Evolutionary conservation across 208 protist genomes (phyloP).

Genomic region (Leishmania guyanensis): DNA sequence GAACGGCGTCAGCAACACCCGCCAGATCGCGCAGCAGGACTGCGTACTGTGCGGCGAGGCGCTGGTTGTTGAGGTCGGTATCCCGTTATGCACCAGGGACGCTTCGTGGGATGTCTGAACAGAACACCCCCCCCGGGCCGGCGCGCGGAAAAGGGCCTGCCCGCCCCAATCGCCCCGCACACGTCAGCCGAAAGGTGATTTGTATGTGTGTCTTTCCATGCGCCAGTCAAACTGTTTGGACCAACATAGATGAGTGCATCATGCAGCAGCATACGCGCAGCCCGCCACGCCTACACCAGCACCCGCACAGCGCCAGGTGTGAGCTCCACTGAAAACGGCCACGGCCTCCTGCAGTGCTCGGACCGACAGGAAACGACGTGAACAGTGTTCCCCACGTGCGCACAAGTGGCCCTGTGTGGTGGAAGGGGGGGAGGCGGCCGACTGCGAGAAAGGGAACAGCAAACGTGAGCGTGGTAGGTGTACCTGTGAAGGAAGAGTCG

Average conservation of each 20-base stretch:
- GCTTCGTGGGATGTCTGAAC: conserved; percentile 43
- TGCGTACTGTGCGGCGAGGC: conserved; percentile 85
- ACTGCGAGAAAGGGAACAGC: too few species aligned
- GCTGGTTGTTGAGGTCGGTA: conserved; percentile 66
- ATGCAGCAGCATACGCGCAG: conserved; percentile 13
- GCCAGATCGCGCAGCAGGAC: conserved; percentile 63
- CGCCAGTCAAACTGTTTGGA: conserved; percentile 34
- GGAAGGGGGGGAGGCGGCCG: too few species aligned
- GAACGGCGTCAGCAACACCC: conserved; percentile 44
- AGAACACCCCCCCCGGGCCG: too few species aligned
- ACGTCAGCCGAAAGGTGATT: conserved; percentile 33
- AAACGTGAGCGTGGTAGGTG: too few species aligned
- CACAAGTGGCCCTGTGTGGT: too few species aligned
- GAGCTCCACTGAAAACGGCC: conserved; percentile 2
- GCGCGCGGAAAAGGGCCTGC: too few species aligned
- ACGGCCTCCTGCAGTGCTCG: conserved; percentile 14
- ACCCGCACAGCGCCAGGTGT: conserved; percentile 4
- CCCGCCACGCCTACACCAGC: background rate
- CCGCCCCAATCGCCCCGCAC: background rate
- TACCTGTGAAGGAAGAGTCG: too few species aligned
- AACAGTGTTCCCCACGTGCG: conserved; percentile 18
- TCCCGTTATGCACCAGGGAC: conserved; percentile 52
- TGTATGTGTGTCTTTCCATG: conserved; percentile 29
- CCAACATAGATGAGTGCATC: conserved; percentile 33
- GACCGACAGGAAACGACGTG: conserved; percentile 23